Evolutionary conservation across 371 early-diverging fungal species (phyloP).

Genomic region (Parasitella parasitica): DNA sequence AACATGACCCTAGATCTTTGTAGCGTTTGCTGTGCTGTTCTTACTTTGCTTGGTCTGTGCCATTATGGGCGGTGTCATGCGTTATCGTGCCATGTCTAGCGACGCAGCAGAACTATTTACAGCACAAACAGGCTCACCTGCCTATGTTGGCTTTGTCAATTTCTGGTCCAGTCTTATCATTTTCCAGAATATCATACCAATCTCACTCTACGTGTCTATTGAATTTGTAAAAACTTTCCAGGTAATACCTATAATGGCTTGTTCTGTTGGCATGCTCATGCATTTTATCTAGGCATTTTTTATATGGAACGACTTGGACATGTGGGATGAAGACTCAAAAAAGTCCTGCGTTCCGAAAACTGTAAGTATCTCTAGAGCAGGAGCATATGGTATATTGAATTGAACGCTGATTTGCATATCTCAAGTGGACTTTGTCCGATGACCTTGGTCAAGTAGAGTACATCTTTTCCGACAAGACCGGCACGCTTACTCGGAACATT

Average conservation of each 20-base stretch:
- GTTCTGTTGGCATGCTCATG: background rate
- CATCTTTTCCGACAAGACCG: constrained; percentile 97
- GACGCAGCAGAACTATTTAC: constrained; percentile 34
- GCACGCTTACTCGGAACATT: constrained; percentile 96
- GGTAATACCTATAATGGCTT: constrained; percentile 62
- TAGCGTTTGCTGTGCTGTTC: constrained; percentile 79
- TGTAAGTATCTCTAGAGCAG: too few relatives aligned
- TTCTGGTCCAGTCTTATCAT: constrained; percentile 83
- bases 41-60: constrained; percentile 74
- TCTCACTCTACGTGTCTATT: constrained; percentile 94
- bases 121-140: constrained; percentile 35
- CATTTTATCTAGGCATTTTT: constrained; percentile 66
- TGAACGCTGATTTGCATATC: background rate
- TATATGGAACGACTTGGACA: constrained; percentile 82
- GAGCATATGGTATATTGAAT: too few relatives aligned
- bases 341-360: constrained; percentile 71
- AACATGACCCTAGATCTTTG: constrained; percentile 58
- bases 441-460: constrained; percentile 96
- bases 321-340: constrained; percentile 77
- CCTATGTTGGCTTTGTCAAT: constrained; percentile 53
- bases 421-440: constrained; percentile 89
- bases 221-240: constrained; percentile 83
- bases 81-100: constrained; percentile 29
- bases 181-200: constrained; percentile 95
- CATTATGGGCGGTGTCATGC: constrained; percentile 60